These are phyloP conservation scores for Clohesyomyces aquaticus DNA, from an alignment of 495 filamentous ascomycete species.

Conservation along the genomic window DNA sequence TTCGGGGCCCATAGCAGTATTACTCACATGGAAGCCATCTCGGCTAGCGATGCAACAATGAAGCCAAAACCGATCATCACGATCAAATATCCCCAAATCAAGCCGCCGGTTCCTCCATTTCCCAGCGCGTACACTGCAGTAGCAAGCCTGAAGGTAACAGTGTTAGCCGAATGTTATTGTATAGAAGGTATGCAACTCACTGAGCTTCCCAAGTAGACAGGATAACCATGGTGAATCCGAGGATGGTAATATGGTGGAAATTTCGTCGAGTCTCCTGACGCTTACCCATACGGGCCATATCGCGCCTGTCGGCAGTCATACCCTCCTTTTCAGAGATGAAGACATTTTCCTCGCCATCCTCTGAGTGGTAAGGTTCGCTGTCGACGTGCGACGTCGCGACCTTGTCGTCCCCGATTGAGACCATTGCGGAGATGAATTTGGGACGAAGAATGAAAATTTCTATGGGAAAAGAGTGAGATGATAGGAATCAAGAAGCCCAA, in stretches of 20 bases:
- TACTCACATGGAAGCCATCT: constrained; percentile 30
- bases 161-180: not conserved
- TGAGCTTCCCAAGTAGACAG: constrained; percentile 8
- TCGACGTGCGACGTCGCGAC: constrained; percentile 16
- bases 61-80: constrained; percentile 8
- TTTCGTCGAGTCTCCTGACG: constrained; percentile 26
- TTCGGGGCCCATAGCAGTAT: not conserved
- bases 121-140: constrained; percentile 1
- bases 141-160: not conserved
- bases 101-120: constrained; percentile 30
- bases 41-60: constrained; percentile 17
- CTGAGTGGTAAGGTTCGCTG: constrained; percentile 14
- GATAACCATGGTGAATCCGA: constrained; percentile 15
- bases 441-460: not conserved
- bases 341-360: constrained; percentile 16
- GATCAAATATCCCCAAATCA: constrained; percentile 22
- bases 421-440: not conserved
- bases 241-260: constrained; percentile 19
- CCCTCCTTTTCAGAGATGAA: constrained; percentile 8
- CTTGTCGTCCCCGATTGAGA: constrained; percentile 1
- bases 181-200: not conserved
- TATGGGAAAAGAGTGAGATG: not conserved
- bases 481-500: too few species aligned
- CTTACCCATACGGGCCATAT: constrained; percentile 38
- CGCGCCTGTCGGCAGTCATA: constrained; percentile 17